A percentile compares a stretch with the other conserved stretches of the same genome.
Evolutionary conservation across 768 basidiomycete genomes (phyloP).

Genomic region (Suillus hirtellus): DNA sequence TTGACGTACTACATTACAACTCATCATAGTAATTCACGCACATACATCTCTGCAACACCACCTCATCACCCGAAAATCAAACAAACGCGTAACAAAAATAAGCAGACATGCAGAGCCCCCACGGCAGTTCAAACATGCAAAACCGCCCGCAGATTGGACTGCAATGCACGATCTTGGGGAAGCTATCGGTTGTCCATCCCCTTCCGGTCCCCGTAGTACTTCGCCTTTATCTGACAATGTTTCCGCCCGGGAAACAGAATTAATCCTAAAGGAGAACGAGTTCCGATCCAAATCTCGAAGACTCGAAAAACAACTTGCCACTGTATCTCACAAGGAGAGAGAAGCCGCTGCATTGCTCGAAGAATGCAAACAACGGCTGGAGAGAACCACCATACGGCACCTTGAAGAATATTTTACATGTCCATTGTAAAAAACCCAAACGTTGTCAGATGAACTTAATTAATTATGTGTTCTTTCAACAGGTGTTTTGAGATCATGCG

Average conservation of each 20-base stretch:
- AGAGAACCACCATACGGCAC: slow-evolving; percentile 44
- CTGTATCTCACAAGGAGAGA: slow-evolving; percentile 42
- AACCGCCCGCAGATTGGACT: no score
- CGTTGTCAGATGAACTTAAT: slow-evolving; percentile 15
- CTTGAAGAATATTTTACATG: slow-evolving; percentile 68
- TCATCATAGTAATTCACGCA: neutral
- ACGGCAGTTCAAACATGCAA: neutral
- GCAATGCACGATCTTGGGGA: no score
- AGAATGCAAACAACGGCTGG: slow-evolving; percentile 34
- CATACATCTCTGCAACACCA: neutral
- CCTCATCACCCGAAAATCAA: neutral
- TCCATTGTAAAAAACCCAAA: slow-evolving; percentile 47
- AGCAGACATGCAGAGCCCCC: no score
- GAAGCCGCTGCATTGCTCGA: slow-evolving; percentile 42
- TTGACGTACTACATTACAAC: neutral
- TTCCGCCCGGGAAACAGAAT: slow-evolving; percentile 31
- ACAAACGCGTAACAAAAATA: no score
- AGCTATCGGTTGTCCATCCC: no score
- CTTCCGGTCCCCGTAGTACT: neutral
- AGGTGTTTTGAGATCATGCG: slow-evolving; percentile 68
- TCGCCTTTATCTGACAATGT: neutral
- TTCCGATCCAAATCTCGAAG: slow-evolving; percentile 37
- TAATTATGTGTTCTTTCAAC: slow-evolving; percentile 10
- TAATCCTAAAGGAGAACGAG: slow-evolving; percentile 40
- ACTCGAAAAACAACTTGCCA: slow-evolving; percentile 42